Percentiles rank a stretch among this genome's conserved stretches.
phyloP scores from a whole-genome alignment of 1,284 basidiomycete genomes.

The Cystobasidiaceae sp. region DNA sequence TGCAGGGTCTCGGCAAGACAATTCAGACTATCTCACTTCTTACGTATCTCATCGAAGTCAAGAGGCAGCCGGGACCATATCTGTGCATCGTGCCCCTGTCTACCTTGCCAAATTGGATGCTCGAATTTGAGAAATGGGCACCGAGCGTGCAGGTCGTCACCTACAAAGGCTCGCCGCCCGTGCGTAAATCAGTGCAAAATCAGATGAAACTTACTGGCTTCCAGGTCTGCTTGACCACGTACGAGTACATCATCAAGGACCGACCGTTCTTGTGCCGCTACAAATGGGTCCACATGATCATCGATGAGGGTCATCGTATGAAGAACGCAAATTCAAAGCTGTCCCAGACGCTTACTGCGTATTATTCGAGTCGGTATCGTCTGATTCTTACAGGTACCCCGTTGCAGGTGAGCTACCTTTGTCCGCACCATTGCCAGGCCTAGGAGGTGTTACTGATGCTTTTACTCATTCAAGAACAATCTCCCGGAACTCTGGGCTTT shows the following conservation, averaged over 20 bases:
- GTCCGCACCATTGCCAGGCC: not conserved
- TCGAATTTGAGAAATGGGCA: slow-evolving; percentile 97
- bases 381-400: slow-evolving; percentile 97
- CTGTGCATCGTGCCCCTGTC: slow-evolving; percentile 97
- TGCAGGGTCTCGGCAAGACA: slow-evolving; percentile 51
- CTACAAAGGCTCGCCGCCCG: slow-evolving; percentile 88
- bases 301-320: slow-evolving; percentile 99
- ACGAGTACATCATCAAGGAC: slow-evolving; percentile 99
- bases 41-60: slow-evolving; percentile 89
- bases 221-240: slow-evolving; percentile 94
- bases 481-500: slow-evolving; percentile 96
- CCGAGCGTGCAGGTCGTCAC: slow-evolving; percentile 76
- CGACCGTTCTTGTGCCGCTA: slow-evolving; percentile 81
- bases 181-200: slow-evolving; percentile 66
- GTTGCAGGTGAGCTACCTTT: slow-evolving; percentile 57
- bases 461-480: slow-evolving; percentile 61
- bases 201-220: slow-evolving; percentile 70
- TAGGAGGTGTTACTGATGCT: not conserved
- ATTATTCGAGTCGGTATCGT: slow-evolving; percentile 88
- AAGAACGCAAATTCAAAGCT: slow-evolving; percentile 98
- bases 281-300: slow-evolving; percentile 98
- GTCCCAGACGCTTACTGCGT: slow-evolving; percentile 83
- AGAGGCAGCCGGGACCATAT: slow-evolving; percentile 88
- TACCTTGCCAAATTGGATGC: slow-evolving; percentile 97
- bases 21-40: slow-evolving; percentile 89